Evolutionary conservation across 805 yeast species (phyloP), one percentile per base, ranked within the genome.

Genomic region (Brettanomyces bruxellensis): DNA sequence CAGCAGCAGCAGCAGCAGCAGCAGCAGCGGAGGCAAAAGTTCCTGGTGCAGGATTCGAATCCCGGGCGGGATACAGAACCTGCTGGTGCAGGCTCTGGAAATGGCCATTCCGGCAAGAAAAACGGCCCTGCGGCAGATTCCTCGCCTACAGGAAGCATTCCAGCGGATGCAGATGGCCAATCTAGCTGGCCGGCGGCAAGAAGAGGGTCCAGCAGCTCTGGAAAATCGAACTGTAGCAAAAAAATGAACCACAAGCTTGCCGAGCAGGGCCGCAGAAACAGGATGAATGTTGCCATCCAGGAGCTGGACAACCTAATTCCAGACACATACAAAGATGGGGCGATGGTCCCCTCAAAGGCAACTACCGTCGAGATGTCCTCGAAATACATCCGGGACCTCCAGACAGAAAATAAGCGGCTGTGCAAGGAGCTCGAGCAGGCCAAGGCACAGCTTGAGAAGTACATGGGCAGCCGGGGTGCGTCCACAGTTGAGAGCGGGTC

Each of bases 321-420:
- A 0, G 76, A 80, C 5, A 62, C 63, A 24, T 67, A 79, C 55
- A 66, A 66, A 37, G 78, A 73, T 47, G 83, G 76, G 34, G 72
- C 76, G 12, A 75, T 78, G 3, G 81, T 86, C 34, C 95, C 95
- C 1, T 83, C 95, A 25, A 91, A 91, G 59, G 98, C 98, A 2
- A 89, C 95, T 2, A 91, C 97, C 0, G 96, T 93, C 3, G 99
- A 91, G 62, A 69, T 88, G 57, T 96, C 96, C 0, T 79, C 85
- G 25, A 67, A 67, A 23, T 86, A 85, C 59, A 89, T 91, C 47
- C 64, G 67, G 42, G 62, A 66, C 34, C 62, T 83, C 45, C 65
- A 67, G 28, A 51, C 43, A 22, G 74, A 69, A 48, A 48, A 67
- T 36, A 68, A 64, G 40, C 56, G 54, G 23, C 48, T 72, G 39